Base-by-base conservation (phyloP, 495 filamentous ascomycete genomes). In the Astrothelium macrocarpum region DNA sequence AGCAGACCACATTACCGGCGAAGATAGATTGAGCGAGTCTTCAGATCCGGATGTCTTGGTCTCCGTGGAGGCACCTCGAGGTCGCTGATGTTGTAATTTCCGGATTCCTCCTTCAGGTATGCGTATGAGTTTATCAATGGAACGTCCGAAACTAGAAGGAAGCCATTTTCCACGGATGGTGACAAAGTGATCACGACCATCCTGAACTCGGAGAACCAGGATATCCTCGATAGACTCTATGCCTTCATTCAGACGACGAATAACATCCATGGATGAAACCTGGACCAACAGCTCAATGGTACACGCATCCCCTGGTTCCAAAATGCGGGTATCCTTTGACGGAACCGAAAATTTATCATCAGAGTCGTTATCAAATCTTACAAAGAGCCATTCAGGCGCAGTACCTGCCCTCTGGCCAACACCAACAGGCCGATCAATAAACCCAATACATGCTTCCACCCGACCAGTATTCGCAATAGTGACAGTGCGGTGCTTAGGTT, bases 401-500 rank as follows among this genome's bases (percentile, higher is more conserved):
- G 75, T 76, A 1, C 75, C 69, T 0, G 68, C 71, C 1, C 76
- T 62, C n/a, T 77, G 72, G 11, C 78, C 83, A 10, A 73, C 72
- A 0, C 74, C 72, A n/a, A 78, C 75, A 5, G 87, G 85, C 59
- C 85, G 82, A 61, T 90, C 84, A 0, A 90, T 81, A 65, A 97
- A 93, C 9, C 76, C 79, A 66, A 96, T 85, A 1, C 78, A 87
- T 0, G 95, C 91, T 39, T 82, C 74, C 0, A 91, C 87, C 23
- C 87, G 78, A 26, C 95, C 87, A 0, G 93, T 97, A 62, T 99
- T 99, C 4, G 95, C 95, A 32, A 97, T 82, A 7, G 91, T 96
- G 39, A 97, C 67, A 14, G 73, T 80, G 9, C 87, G 81, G 12
- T 75, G 79, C 67, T 87, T 80, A 5, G 81, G 79, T 45, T 85